Conservation (phyloP, 1,284 basidiomycete species). For the Ustilago lituana region DNA sequence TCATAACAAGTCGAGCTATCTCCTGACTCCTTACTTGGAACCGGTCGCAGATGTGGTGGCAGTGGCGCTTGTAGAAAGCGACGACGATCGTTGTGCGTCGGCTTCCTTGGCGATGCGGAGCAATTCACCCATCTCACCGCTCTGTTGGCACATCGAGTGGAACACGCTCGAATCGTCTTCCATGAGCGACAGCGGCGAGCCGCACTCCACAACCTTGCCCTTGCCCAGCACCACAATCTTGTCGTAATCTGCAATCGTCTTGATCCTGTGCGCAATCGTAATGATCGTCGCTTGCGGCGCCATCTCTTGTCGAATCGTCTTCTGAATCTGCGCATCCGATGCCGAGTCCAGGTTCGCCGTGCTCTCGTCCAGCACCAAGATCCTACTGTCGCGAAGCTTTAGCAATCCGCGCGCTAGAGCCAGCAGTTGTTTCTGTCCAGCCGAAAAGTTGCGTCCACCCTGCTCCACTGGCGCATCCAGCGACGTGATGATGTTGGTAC, state of each 20-base stretch:
- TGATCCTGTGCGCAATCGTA: constrained; percentile 75
- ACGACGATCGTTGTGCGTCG: constrained; percentile 20
- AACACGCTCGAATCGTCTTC: constrained; percentile 47
- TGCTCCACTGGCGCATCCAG: constrained; percentile 71
- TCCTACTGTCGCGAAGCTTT: constrained; percentile 69
- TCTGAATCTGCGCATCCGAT: constrained; percentile 70
- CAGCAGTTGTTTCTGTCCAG: constrained; percentile 72
- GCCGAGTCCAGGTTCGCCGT: constrained; percentile 69
- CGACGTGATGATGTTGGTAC: constrained; percentile 69
- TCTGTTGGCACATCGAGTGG: constrained; percentile 58
- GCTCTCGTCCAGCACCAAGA: constrained; percentile 72
- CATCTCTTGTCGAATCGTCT: constrained; percentile 69
- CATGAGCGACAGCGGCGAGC: constrained; percentile 75
- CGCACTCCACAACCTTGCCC: constrained; percentile 81
- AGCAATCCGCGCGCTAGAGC: constrained; percentile 72
- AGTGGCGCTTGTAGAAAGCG: neutral
- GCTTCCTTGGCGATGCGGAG: constrained; percentile 42
- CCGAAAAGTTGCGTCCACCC: constrained; percentile 70
- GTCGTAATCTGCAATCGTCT: constrained; percentile 74
- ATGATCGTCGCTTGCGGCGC: constrained; percentile 69
- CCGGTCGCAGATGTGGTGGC: neutral
- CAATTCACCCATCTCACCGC: constrained; percentile 57
- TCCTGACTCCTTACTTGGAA: constrained; percentile 3
- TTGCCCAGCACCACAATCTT: constrained; percentile 72
- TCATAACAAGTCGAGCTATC: too few species aligned